Evolutionary conservation across 176 grass and related monocot species (phyloP).

Genomic region (Oryza punctata): DNA sequence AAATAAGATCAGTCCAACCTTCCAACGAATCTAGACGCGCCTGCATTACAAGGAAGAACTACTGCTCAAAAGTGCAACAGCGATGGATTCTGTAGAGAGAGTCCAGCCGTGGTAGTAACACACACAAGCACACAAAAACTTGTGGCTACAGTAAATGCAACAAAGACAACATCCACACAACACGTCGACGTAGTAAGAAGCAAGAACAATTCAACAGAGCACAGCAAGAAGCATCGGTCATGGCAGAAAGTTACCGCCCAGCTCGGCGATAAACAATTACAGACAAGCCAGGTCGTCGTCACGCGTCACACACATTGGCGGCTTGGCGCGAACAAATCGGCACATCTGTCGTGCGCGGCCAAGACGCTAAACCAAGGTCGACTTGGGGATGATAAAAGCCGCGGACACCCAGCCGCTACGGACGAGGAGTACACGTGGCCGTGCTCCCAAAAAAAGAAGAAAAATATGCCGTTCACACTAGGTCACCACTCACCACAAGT

Average conservation of each 20-base stretch:
- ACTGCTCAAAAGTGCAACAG: neutral
- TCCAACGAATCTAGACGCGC: neutral
- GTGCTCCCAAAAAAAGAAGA: neutral
- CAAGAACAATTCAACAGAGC: slow-evolving; percentile 11
- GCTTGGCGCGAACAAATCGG: neutral
- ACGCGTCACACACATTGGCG: neutral
- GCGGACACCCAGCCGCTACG: neutral
- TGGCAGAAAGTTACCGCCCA: slow-evolving; percentile 20
- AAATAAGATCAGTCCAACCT: neutral
- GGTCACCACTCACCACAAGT: neutral
- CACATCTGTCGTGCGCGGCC: neutral
- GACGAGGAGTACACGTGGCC: neutral
- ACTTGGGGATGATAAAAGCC: neutral
- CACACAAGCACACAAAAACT: neutral
- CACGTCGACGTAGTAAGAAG: neutral
- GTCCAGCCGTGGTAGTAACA: neutral
- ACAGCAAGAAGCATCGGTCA: neutral
- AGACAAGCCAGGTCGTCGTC: slow-evolving; percentile 7
- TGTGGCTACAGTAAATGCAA: neutral
- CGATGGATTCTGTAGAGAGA: neutral
- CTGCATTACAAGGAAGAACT: neutral
- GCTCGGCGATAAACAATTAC: slow-evolving; percentile 5
- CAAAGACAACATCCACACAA: neutral
- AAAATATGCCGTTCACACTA: slow-evolving; percentile 45
- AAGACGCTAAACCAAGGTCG: no score